Evolutionary conservation across 1,284 basidiomycete species (phyloP).

Genomic region (Ceratobasidium sp.): DNA sequence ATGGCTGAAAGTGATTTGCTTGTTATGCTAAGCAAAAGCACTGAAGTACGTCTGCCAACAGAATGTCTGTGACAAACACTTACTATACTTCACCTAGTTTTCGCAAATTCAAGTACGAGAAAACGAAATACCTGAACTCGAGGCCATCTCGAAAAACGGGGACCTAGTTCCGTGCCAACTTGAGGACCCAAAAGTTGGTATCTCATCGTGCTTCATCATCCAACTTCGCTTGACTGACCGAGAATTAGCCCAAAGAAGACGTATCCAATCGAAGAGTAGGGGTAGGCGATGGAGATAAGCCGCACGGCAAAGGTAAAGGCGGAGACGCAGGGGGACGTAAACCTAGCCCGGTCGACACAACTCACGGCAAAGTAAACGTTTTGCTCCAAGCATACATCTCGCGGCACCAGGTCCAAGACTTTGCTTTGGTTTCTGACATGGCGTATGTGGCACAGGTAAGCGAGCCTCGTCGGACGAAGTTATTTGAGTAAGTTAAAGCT

Average conservation of each 20-base stretch:
- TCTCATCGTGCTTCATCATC: too few species aligned
- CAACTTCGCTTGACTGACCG: too few species aligned
- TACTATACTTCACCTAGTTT: constrained; percentile 68
- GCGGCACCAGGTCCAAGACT: constrained; percentile 86
- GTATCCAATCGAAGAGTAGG: constrained; percentile 40
- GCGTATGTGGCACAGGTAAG: constrained; percentile 86
- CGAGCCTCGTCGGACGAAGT: neutral
- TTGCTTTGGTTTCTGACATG: constrained; percentile 95
- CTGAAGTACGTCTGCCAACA: constrained; percentile 74
- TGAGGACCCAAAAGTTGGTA: constrained; percentile 50
- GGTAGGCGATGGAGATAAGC: constrained; percentile 23
- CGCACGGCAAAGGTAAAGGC: constrained; percentile 29
- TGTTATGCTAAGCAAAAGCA: constrained; percentile 87
- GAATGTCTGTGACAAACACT: constrained; percentile 11
- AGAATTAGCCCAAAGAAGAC: constrained; percentile 7
- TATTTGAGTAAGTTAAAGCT: constrained; percentile 26
- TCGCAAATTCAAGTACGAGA: constrained; percentile 96
- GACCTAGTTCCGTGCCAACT: constrained; percentile 83
- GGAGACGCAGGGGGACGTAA: constrained; percentile 18
- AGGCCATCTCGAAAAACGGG: constrained; percentile 70
- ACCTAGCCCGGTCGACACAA: constrained; percentile 65
- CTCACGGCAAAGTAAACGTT: constrained; percentile 94
- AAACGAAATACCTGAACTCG: constrained; percentile 88
- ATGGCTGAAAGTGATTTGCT: constrained; percentile 98
- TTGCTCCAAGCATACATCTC: constrained; percentile 95